phyloP scores from a whole-genome alignment of 169 alveolate species.

The Plasmodium gonderi region DNA sequence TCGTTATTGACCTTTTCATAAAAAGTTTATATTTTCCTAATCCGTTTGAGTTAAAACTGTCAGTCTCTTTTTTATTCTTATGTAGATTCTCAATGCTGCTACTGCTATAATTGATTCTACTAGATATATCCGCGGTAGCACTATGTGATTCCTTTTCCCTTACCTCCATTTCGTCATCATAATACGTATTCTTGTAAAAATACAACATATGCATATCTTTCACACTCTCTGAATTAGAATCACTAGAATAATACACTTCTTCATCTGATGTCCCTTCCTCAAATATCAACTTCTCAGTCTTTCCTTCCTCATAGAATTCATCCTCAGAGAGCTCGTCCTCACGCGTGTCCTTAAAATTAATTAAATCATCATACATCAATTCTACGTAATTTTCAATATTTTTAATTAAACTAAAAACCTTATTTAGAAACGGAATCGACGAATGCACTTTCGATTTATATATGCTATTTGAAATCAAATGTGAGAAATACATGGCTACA shows the following conservation, averaged over 20 bases:
- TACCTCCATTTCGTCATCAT: conserved; percentile 10
- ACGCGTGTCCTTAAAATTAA: not conserved
- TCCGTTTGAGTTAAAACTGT: not conserved
- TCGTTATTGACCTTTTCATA: conserved; percentile 12
- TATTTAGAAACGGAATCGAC: conserved; percentile 16
- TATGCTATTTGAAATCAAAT: conserved; percentile 35
- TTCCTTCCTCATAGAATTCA: not conserved
- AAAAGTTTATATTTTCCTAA: not conserved
- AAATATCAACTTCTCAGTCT: not conserved
- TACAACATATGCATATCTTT: conserved; percentile 48
- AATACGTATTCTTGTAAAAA: conserved; percentile 21
- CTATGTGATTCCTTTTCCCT: not conserved
- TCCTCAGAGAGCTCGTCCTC: conserved; percentile 9
- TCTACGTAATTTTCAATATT: conserved; percentile 34
- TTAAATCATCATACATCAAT: conserved; percentile 30
- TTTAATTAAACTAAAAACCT: conserved; percentile 30
- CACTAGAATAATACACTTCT: conserved; percentile 22
- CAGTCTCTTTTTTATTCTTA: not conserved
- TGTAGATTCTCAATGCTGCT: not conserved
- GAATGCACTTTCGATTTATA: conserved; percentile 42
- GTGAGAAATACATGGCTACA: conserved; percentile 39
- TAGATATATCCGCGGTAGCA: not conserved
- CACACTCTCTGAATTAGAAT: not conserved
- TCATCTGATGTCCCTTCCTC: not conserved
- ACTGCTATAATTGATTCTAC: not conserved